A percentile compares a stretch with the other conserved stretches of the same genome.
phyloP scores from a whole-genome alignment of 441 rosid genomes.

The Euphorbia schlechtendalii region DNA sequence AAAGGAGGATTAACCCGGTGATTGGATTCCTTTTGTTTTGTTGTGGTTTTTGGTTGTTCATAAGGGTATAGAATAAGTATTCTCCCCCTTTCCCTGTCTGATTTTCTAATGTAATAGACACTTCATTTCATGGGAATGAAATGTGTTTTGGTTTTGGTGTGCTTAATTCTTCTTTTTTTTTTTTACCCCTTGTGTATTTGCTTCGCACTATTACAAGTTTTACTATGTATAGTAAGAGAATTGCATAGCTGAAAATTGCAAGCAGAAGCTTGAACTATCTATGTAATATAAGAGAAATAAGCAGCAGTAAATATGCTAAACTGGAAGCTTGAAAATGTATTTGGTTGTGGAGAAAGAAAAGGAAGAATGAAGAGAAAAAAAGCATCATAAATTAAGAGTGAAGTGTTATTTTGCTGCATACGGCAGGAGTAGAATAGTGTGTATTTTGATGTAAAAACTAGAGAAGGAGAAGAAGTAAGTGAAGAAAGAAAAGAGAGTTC shows the following conservation, averaged over 20 bases:
- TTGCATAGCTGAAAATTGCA: conserved; percentile 15
- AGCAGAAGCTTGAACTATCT: no score
- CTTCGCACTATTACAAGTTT: background rate
- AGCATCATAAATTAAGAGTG: no score
- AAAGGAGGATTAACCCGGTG: conserved; percentile 49
- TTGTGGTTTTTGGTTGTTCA: conserved; percentile 42
- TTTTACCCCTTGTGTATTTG: conserved; percentile 9
- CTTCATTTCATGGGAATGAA: conserved; percentile 31
- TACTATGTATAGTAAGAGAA: no score
- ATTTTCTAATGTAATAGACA: conserved; percentile 52
- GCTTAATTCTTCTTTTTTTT: conserved; percentile 23
- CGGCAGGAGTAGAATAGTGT: no score
- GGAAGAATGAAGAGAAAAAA: conserved; percentile 4
- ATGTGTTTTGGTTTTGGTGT: conserved; percentile 74
- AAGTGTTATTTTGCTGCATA: no score
- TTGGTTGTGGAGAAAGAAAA: background rate
- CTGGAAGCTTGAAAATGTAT: conserved; percentile 14
- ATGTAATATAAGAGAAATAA: no score
- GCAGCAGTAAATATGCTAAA: conserved; percentile 8
- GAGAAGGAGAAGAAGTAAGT: background rate
- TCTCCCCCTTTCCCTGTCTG: conserved; percentile 19
- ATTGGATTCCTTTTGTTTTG: conserved; percentile 33
- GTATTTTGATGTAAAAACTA: background rate
- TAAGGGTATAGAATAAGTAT: conserved; percentile 55
- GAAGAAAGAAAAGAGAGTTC: background rate